Conservation (phyloP, 2,329 filamentous ascomycete species). For the Diaporthe sp. region DNA sequence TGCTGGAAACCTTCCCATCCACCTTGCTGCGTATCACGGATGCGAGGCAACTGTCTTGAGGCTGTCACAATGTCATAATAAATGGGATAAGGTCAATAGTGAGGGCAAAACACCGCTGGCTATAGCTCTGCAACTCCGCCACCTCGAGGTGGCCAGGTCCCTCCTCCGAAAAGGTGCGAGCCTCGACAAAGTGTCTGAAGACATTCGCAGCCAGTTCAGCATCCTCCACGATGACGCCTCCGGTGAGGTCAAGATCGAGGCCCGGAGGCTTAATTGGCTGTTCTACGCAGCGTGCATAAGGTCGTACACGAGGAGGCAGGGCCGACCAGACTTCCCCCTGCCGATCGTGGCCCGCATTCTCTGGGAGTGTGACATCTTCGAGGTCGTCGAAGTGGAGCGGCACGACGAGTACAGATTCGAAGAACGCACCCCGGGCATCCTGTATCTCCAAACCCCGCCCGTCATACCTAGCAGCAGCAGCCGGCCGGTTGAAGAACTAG, state of each 20-base stretch:
- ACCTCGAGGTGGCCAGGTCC: background rate
- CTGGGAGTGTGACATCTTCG: background rate
- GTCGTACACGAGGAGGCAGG: background rate
- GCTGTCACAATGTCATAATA: background rate
- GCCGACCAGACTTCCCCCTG: background rate
- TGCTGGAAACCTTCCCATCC: background rate
- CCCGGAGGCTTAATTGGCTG: background rate
- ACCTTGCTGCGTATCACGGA: background rate
- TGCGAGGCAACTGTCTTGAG: background rate
- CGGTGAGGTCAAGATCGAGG: background rate
- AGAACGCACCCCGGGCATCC: background rate
- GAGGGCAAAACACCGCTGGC: background rate
- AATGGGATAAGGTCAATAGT: background rate
- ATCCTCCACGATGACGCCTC: background rate
- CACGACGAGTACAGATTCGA: background rate
- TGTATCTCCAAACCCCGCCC: background rate
- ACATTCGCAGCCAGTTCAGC: background rate
- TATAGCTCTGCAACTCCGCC: background rate
- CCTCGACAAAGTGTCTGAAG: background rate
- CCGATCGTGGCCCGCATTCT: conserved; percentile 2
- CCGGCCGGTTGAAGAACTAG: background rate
- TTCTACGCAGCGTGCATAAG: conserved; percentile 7
- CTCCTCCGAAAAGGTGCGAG: background rate
- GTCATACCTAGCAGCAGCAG: background rate
- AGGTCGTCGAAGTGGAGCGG: background rate